Percentiles rank a stretch among this genome's conserved stretches.
Evolutionary conservation across 2,329 filamentous ascomycete species (phyloP).

Genomic region (Talaromyces sp.): DNA sequence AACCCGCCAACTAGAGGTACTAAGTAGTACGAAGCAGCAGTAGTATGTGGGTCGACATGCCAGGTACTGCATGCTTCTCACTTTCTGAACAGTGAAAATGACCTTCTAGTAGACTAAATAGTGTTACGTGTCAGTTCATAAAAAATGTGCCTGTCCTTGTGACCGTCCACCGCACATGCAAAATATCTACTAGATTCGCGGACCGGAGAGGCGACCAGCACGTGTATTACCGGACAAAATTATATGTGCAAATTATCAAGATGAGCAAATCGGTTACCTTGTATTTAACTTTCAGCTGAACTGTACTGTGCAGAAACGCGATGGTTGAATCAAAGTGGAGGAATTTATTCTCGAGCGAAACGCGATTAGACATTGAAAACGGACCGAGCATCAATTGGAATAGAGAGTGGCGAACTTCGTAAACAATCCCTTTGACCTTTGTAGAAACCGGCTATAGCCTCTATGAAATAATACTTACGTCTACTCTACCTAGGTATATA

Average conservation of each 20-base stretch:
- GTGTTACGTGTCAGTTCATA: too few relatives aligned
- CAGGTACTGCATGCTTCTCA: neutral
- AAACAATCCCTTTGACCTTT: neutral
- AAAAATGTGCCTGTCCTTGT: neutral
- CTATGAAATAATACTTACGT: neutral
- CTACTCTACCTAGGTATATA: neutral
- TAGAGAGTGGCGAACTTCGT: neutral
- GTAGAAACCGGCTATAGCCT: neutral
- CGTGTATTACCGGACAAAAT: neutral
- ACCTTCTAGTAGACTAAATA: neutral
- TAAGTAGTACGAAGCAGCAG: neutral
- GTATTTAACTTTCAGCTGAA: too few relatives aligned
- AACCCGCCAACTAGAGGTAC: too few relatives aligned
- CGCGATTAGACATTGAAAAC: neutral
- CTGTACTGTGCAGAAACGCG: neutral
- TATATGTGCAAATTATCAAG: neutral
- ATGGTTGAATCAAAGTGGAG: neutral
- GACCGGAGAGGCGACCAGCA: neutral
- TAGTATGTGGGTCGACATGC: neutral
- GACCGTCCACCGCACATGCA: neutral
- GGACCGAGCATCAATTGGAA: neutral
- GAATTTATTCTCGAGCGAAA: neutral
- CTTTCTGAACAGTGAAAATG: neutral
- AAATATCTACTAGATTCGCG: neutral
- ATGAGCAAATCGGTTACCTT: too few relatives aligned